phyloP scores from a whole-genome alignment of 495 filamentous ascomycete species.

The Astrothelium macrocarpum region DNA sequence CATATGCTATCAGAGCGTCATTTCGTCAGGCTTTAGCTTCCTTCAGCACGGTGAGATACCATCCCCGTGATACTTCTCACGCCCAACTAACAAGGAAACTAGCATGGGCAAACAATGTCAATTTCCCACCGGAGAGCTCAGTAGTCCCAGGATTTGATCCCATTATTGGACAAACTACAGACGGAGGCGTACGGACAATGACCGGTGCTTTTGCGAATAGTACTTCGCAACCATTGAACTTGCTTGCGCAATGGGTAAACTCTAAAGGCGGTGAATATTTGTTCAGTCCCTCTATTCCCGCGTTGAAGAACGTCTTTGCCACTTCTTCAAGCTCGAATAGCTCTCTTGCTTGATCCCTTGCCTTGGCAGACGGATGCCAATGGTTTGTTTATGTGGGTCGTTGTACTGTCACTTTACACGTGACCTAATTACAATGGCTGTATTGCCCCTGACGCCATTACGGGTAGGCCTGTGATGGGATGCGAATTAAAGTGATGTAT shows the following conservation, averaged over 20 bases:
- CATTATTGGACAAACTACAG: slow-evolving; percentile 27
- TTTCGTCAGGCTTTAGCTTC: slow-evolving; percentile 33
- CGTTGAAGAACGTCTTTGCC: slow-evolving; percentile 2
- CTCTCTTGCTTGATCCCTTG: neutral
- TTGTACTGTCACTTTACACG: neutral
- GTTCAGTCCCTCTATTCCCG: slow-evolving; percentile 16
- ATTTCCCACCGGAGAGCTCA: slow-evolving; percentile 14
- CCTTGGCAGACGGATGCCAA: too few species aligned
- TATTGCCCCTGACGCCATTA: neutral
- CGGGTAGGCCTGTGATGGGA: slow-evolving; percentile 7
- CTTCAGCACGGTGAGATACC: slow-evolving; percentile 22
- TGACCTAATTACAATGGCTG: neutral
- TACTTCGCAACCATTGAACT: slow-evolving; percentile 7
- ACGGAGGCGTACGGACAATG: neutral
- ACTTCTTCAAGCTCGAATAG: neutral
- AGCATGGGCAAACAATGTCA: slow-evolving; percentile 21
- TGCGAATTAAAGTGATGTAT: neutral
- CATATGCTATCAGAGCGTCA: slow-evolving; percentile 35
- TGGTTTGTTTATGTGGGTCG: neutral
- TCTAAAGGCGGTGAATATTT: slow-evolving; percentile 20
- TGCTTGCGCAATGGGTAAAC: slow-evolving; percentile 16
- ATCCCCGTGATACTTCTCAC: neutral
- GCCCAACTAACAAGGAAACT: neutral
- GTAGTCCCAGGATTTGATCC: slow-evolving; percentile 30
- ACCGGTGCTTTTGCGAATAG: neutral